These are phyloP conservation scores for Protomyces inouyei DNA, from an alignment of 1,139 yeast genomes.

Conservation along the genomic window DNA sequence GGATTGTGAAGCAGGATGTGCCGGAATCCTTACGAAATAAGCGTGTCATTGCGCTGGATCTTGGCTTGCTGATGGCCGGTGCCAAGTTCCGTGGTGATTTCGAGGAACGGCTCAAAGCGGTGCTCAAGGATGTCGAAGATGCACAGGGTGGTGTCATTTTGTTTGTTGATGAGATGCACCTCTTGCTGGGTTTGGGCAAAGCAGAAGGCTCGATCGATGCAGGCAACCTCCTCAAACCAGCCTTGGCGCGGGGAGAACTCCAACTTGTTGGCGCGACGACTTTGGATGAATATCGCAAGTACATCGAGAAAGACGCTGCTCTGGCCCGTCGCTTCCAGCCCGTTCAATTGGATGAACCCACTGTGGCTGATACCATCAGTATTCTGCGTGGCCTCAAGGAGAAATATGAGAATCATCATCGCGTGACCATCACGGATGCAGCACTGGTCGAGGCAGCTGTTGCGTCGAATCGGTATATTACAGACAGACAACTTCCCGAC, in stretches of 20 bases:
- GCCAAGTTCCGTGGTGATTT: conserved; percentile 95
- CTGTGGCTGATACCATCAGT: conserved; percentile 84
- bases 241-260: conserved; percentile 84
- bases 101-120: conserved; percentile 80
- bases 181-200: conserved; percentile 86
- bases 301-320: conserved; percentile 89
- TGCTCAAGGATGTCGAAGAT: conserved; percentile 80
- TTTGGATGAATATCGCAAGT: conserved; percentile 75
- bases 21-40: conserved; percentile 90
- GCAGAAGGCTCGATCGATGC: conserved; percentile 97
- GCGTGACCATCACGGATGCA: conserved; percentile 90
- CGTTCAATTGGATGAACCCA: conserved; percentile 81
- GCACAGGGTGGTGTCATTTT: conserved; percentile 72
- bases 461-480: conserved; percentile 81
- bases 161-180: conserved; percentile 89
- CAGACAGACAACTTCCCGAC: conserved; percentile 88
- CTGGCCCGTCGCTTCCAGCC: conserved; percentile 89
- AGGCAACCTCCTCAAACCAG: conserved; percentile 85
- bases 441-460: conserved; percentile 93
- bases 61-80: conserved; percentile 86
- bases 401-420: conserved; percentile 93
- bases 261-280: conserved; percentile 98
- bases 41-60: conserved; percentile 72
- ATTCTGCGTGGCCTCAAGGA: conserved; percentile 91
- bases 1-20: conserved; percentile 78